Conservation (phyloP, 2,329 filamentous ascomycete genomes). For the Aplosporella prunicola region DNA sequence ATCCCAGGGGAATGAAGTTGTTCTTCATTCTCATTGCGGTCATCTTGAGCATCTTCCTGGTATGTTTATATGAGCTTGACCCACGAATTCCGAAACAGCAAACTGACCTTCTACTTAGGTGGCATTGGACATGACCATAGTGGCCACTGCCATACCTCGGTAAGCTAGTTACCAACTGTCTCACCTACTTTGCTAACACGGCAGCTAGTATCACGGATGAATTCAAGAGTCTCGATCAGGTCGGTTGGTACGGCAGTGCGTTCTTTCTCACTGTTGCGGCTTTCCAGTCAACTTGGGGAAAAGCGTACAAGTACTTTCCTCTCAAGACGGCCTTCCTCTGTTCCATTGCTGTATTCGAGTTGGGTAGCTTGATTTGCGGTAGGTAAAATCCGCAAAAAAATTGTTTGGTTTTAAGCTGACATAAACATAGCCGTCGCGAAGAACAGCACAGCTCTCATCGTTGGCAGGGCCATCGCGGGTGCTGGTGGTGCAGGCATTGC, state of each 20-base stretch:
- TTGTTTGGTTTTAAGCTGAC: background rate
- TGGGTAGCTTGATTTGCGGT: constrained; percentile 48
- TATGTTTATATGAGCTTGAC: constrained; percentile 10
- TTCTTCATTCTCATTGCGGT: constrained; percentile 20
- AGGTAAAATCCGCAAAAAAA: background rate
- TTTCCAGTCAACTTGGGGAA: constrained; percentile 39
- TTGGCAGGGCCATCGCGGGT: constrained; percentile 34
- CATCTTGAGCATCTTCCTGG: constrained; percentile 21
- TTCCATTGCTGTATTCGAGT: constrained; percentile 39
- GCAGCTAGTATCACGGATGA: constrained; percentile 21
- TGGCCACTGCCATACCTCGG: constrained; percentile 22
- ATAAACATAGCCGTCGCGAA: constrained; percentile 21
- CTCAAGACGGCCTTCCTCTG: constrained; percentile 29
- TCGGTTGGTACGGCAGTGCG: constrained; percentile 21
- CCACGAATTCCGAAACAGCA: background rate
- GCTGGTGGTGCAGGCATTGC: constrained; percentile 32
- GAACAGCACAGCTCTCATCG: constrained; percentile 29
- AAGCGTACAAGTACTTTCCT: constrained; percentile 37
- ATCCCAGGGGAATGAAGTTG: constrained; percentile 18
- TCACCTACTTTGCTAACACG: constrained; percentile 16
- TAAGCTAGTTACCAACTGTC: background rate
- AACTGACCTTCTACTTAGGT: constrained; percentile 6
- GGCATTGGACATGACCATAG: constrained; percentile 17
- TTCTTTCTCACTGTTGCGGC: constrained; percentile 36
- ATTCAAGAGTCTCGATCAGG: constrained; percentile 17